Evolutionary conservation across 495 filamentous ascomycete genomes (phyloP).

Genomic region (Tuber calosporum): DNA sequence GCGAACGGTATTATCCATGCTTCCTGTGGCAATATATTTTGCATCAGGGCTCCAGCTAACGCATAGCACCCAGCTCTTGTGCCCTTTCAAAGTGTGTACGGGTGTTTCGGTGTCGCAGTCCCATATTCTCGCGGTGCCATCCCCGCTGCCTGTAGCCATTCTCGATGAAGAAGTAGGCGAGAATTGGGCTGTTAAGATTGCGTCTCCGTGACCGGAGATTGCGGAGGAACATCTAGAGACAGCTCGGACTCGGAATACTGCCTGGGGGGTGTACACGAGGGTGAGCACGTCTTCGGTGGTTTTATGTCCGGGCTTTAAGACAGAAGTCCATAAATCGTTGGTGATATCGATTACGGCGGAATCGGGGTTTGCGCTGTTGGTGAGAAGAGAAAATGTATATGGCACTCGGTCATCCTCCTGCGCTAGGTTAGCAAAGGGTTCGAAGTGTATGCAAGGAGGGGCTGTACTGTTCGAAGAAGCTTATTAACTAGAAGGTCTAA

Average conservation of each 20-base stretch:
- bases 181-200: conserved; percentile 83
- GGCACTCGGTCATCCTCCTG: conserved; percentile 76
- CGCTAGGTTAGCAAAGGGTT: conserved; percentile 6
- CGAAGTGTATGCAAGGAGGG: conserved; percentile 17
- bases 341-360: conserved; percentile 55
- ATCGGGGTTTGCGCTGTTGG: conserved; percentile 44
- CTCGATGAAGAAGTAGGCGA: conserved; percentile 71
- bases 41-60: conserved; percentile 82
- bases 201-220: conserved; percentile 84
- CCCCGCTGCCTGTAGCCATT: conserved; percentile 84
- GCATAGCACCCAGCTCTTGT: conserved; percentile 86
- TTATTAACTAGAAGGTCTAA: conserved; percentile 87
- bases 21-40: conserved; percentile 74
- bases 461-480: conserved; percentile 67
- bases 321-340: conserved; percentile 65
- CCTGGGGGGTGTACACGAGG: conserved; percentile 80
- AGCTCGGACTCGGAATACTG: conserved; percentile 87
- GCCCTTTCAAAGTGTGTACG: conserved; percentile 79
- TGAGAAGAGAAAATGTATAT: conserved; percentile 73
- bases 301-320: conserved; percentile 57
- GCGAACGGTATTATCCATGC: conserved; percentile 85
- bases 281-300: conserved; percentile 66
- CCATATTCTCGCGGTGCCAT: conserved; percentile 88
- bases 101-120: conserved; percentile 94
- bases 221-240: conserved; percentile 82